phyloP scores from a whole-genome alignment of 306 rosid genomes.

The Lathyrus tuberosus region DNA sequence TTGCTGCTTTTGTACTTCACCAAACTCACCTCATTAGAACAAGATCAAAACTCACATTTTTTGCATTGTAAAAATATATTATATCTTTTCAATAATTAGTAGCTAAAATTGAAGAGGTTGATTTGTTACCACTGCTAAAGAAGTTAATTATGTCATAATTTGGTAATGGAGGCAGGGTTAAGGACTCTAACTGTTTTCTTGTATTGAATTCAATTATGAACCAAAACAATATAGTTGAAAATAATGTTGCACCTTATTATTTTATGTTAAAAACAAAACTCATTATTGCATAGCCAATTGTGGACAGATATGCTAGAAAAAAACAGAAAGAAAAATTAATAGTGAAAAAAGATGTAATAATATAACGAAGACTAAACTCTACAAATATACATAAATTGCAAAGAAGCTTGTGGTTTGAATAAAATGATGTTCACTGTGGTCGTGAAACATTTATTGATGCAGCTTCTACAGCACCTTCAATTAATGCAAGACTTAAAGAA shows the following conservation, averaged over 20 bases:
- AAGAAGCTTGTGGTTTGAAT: slow-evolving; percentile 30
- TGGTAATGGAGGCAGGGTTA: not conserved
- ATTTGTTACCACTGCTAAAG: slow-evolving; percentile 27
- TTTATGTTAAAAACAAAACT: slow-evolving; percentile 27
- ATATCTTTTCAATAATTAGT: slow-evolving; percentile 10
- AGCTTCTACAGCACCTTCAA: slow-evolving; percentile 64
- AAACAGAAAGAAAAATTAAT: slow-evolving; percentile 7
- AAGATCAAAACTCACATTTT: slow-evolving; percentile 35
- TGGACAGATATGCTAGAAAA: slow-evolving; percentile 3
- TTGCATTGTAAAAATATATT: slow-evolving; percentile 22
- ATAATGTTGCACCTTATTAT: slow-evolving; percentile 28
- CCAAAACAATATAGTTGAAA: slow-evolving; percentile 19
- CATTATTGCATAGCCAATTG: slow-evolving; percentile 14
- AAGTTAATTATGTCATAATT: not conserved
- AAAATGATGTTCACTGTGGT: slow-evolving; percentile 12
- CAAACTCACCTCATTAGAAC: slow-evolving; percentile 20
- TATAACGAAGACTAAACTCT: not conserved
- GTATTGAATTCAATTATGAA: slow-evolving; percentile 30
- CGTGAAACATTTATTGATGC: slow-evolving; percentile 43
- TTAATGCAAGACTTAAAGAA: slow-evolving; percentile 77
- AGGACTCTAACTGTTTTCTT: slow-evolving; percentile 29
- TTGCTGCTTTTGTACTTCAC: slow-evolving; percentile 45
- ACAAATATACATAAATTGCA: not conserved
- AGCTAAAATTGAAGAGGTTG: slow-evolving; percentile 29
- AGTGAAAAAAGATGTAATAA: not conserved